Evolutionary conservation across 2,329 filamentous ascomycete genomes (phyloP), one percentile per base, ranked within the genome.

Genomic region (Clonostachys byssicola): DNA sequence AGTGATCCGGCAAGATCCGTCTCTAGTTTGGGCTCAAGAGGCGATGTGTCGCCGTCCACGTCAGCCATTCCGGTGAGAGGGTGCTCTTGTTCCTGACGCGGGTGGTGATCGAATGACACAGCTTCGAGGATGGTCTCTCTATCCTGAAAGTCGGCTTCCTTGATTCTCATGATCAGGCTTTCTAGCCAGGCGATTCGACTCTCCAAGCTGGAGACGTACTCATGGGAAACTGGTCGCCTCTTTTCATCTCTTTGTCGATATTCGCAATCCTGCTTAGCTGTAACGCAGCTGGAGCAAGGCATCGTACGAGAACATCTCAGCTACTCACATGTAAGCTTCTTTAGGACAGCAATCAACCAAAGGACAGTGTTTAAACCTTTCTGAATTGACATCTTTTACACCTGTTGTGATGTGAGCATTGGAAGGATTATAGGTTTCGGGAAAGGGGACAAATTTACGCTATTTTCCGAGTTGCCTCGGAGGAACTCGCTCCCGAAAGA

Each of bases 131-230:
- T 44, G 14, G 43, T 34, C 16, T 53, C 51, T 13, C 48, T 39
- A 8, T 55, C 45, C 2, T 41, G 13, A 0, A 42, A 30, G 5
- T 44, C 44, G 1, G 53, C 49, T 3, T 38, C 40, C 16, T 49
- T 44, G 7, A 55, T 47, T 13, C 43, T 39, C 3, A 35, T 39
- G 39, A 55, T 42, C 38, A 55, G 48, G 12, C 40, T 45, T 18
- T 55, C 52, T 5, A 53, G 42, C 51, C 52, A 55, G 4, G 52
- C n/a, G 6, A 55, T 44, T 5, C 51, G 47, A 34, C 45, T 49
- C 30, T 55, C 49, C 0, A 55, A 42, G 36, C 47, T 45, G 0
- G 36, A 40, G 36, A 51, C 47, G 35, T 53, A 48, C 5, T 52
- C 52, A 9, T 49, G 46, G 2, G 52, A 52, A 7, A 43, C 53